Evolutionary conservation across 345 rosid genomes (phyloP).

Genomic region (Aegle marmelos): DNA sequence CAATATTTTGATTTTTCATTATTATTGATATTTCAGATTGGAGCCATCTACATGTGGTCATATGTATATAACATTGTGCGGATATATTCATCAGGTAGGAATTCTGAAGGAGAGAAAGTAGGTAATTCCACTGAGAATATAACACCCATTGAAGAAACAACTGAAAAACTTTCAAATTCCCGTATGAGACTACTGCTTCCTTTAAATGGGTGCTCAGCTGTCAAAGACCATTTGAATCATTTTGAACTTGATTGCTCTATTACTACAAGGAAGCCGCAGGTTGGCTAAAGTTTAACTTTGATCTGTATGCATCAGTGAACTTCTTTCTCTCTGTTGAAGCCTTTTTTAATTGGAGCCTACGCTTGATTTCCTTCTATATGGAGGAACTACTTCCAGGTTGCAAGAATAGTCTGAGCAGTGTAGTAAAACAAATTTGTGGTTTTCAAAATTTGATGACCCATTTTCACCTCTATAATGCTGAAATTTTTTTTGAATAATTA

Average conservation of each 20-base stretch:
- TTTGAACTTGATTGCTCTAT: slow-evolving; percentile 1
- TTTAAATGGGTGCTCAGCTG: slow-evolving; percentile 6
- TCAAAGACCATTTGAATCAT: background rate
- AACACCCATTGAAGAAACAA: background rate
- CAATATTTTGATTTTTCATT: background rate
- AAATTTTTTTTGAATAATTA: too few species aligned
- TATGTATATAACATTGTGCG: slow-evolving; percentile 46
- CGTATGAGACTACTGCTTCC: slow-evolving; percentile 1
- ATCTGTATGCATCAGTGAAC: background rate
- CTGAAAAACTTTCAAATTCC: slow-evolving; percentile 7
- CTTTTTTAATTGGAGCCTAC: background rate
- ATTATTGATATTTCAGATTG: slow-evolving; percentile 29
- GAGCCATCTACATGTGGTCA: slow-evolving; percentile 46
- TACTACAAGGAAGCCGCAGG: background rate
- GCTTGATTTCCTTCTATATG: background rate
- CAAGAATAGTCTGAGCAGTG: background rate
- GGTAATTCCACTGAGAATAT: background rate
- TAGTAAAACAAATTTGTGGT: background rate
- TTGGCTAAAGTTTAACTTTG: background rate
- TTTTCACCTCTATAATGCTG: background rate
- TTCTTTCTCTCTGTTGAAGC: background rate
- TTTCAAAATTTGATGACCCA: background rate
- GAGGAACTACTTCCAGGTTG: background rate
- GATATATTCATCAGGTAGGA: slow-evolving; percentile 22
- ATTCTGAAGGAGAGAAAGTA: slow-evolving; percentile 1